Percentiles rank a stretch among this genome's conserved stretches.
phyloP scores from a whole-genome alignment of 768 basidiomycete species.

The Tephrocybe sp. region DNA sequence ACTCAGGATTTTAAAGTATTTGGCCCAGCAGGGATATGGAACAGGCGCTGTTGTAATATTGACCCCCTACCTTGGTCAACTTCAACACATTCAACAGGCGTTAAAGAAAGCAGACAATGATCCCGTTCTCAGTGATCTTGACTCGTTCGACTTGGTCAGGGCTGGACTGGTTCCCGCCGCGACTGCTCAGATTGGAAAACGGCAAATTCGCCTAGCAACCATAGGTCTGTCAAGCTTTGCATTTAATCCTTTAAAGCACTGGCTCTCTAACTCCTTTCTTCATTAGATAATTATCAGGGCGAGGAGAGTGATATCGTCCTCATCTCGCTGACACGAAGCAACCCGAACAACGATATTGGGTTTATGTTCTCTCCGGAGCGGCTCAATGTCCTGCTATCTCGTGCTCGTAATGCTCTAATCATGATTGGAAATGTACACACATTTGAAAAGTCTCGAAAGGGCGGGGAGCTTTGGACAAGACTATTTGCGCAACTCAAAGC shows the following conservation, averaged over 20 bases:
- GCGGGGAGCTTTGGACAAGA: slow-evolving; percentile 48
- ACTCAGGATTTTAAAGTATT: slow-evolving; percentile 62
- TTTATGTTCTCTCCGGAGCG: slow-evolving; percentile 74
- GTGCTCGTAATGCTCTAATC: slow-evolving; percentile 64
- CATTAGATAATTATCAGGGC: slow-evolving; percentile 72
- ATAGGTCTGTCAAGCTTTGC: slow-evolving; percentile 57
- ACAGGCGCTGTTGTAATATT: slow-evolving; percentile 61
- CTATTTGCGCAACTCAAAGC: slow-evolving; percentile 45
- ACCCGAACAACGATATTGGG: slow-evolving; percentile 55
- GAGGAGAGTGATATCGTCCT: slow-evolving; percentile 74
- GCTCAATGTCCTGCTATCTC: slow-evolving; percentile 69
- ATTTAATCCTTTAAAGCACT: too few species aligned
- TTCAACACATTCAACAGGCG: slow-evolving; percentile 47
- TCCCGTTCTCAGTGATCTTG: slow-evolving; percentile 63
- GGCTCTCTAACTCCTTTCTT: background rate
- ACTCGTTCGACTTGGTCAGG: slow-evolving; percentile 54
- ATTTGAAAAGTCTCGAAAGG: slow-evolving; percentile 52
- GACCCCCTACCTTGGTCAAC: slow-evolving; percentile 71
- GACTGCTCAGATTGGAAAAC: slow-evolving; percentile 40
- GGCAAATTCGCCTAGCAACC: slow-evolving; percentile 56
- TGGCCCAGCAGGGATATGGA: slow-evolving; percentile 67
- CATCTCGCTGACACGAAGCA: slow-evolving; percentile 61
- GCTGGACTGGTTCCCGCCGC: slow-evolving; percentile 51
- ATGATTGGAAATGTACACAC: slow-evolving; percentile 66
- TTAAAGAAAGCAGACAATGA: slow-evolving; percentile 47